phyloP scores from a whole-genome alignment of 2,329 filamentous ascomycete genomes.

The Ophiosphaerella herpotricha region DNA sequence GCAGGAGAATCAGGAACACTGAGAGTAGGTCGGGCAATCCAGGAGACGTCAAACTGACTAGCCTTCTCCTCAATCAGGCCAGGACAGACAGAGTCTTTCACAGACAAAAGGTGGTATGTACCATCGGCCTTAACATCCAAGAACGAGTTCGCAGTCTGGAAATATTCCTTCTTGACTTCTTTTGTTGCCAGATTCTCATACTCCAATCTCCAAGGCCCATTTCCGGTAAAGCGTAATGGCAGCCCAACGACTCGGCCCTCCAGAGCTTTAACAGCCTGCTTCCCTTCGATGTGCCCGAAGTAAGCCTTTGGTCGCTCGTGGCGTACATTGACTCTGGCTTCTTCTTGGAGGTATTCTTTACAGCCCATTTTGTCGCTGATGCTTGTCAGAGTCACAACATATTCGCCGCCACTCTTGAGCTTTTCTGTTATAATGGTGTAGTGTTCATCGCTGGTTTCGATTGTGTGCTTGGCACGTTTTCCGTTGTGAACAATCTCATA shows the following conservation, averaged over 20 bases:
- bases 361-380: conserved; percentile 87
- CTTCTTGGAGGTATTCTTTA: conserved; percentile 82
- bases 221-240: conserved; percentile 83
- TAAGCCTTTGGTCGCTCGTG: conserved; percentile 84
- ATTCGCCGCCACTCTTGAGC: conserved; percentile 83
- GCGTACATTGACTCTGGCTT: conserved; percentile 82
- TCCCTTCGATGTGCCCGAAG: conserved; percentile 85
- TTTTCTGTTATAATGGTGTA: conserved; percentile 76
- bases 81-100: conserved; percentile 79
- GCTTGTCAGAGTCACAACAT: conserved; percentile 81
- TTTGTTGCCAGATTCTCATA: conserved; percentile 69
- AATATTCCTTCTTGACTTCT: conserved; percentile 54
- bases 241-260: conserved; percentile 75
- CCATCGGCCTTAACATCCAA: conserved; percentile 70
- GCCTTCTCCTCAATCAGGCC: conserved; percentile 77
- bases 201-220: conserved; percentile 79
- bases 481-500: conserved; percentile 93
- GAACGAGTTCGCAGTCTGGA: conserved; percentile 66
- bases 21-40: conserved; percentile 80
- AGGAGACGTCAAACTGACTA: conserved; percentile 77
- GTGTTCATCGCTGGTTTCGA: conserved; percentile 64
- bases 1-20: conserved; percentile 67
- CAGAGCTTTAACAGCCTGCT: conserved; percentile 72
- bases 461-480: conserved; percentile 72
- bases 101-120: conserved; percentile 76